These are phyloP conservation scores for Cyclocybe cylindracea DNA, from an alignment of 768 basidiomycete genomes.

Conservation along the genomic window DNA sequence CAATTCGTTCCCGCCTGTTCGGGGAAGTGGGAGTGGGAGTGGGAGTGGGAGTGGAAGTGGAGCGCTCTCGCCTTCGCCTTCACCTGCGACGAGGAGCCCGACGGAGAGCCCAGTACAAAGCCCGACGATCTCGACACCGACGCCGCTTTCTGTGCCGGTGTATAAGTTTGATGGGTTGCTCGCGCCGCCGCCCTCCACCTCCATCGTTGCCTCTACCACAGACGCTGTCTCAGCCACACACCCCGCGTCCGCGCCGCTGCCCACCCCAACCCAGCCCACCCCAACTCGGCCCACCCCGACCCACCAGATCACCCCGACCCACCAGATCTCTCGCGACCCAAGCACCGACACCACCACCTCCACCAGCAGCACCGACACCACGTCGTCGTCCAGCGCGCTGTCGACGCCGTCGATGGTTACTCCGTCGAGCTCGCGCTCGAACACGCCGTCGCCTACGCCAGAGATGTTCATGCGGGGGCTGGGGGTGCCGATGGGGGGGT, in stretches of 20 bases:
- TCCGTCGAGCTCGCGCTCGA: conserved; percentile 42
- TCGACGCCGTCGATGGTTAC: conserved; percentile 51
- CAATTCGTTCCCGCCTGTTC: conserved; percentile 36
- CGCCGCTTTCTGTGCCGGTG: no score
- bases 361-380: no score
- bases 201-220: no score
- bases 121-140: conserved; percentile 16
- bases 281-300: no score
- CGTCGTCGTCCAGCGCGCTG: conserved; percentile 26
- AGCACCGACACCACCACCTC: background rate
- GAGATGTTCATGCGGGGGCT: conserved; percentile 26
- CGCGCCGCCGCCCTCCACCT: no score
- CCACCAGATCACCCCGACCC: no score
- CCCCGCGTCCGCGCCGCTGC: no score
- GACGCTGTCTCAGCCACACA: no score
- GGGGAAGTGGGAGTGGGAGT: no score
- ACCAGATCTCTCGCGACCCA: background rate
- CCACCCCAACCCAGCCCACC: no score
- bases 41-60: conserved; percentile 5
- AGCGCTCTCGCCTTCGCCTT: conserved; percentile 7
- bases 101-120: conserved; percentile 15
- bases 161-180: no score
- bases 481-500: no score
- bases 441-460: conserved; percentile 39
- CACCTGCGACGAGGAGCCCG: conserved; percentile 5